Percentiles rank a stretch among this genome's conserved stretches.
Evolutionary conservation across 345 rosid genomes (phyloP).

Genomic region (Adansonia digitata): DNA sequence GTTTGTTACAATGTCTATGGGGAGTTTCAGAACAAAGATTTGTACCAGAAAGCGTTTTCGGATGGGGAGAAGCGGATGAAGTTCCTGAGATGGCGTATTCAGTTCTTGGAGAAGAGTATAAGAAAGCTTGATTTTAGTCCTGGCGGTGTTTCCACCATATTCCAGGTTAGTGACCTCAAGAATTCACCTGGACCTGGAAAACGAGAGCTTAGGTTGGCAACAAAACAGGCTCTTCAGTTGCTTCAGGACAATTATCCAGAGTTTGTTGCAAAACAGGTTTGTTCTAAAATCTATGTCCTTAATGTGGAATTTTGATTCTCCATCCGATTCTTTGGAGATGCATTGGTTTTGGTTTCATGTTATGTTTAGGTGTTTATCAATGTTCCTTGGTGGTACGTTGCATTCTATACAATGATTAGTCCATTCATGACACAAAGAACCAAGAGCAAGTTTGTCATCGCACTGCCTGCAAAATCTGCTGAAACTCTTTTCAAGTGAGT

Average conservation of each 20-base stretch:
- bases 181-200: constrained; percentile 82
- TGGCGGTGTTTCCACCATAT: constrained; percentile 62
- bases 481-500: constrained; percentile 81
- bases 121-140: constrained; percentile 80
- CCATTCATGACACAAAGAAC: constrained; percentile 70
- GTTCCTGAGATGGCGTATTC: constrained; percentile 84
- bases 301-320: background rate
- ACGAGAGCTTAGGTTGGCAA: constrained; percentile 74
- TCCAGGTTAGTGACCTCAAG: constrained; percentile 85
- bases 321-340: background rate
- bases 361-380: constrained; percentile 57
- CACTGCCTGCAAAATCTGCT: constrained; percentile 50
- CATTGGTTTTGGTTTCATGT: constrained; percentile 1
- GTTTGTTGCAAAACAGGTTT: constrained; percentile 87
- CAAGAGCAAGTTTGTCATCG: constrained; percentile 71
- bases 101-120: constrained; percentile 83
- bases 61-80: constrained; percentile 66
- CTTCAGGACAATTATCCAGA: constrained; percentile 97
- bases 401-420: constrained; percentile 58
- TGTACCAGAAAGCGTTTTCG: constrained; percentile 63
- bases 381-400: constrained; percentile 80
- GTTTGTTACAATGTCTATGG: constrained; percentile 88
- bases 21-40: constrained; percentile 83
- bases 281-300: background rate
- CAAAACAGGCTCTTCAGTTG: constrained; percentile 76